phyloP scores from a whole-genome alignment of 148 eudicot species.

The Spergularia marina region DNA sequence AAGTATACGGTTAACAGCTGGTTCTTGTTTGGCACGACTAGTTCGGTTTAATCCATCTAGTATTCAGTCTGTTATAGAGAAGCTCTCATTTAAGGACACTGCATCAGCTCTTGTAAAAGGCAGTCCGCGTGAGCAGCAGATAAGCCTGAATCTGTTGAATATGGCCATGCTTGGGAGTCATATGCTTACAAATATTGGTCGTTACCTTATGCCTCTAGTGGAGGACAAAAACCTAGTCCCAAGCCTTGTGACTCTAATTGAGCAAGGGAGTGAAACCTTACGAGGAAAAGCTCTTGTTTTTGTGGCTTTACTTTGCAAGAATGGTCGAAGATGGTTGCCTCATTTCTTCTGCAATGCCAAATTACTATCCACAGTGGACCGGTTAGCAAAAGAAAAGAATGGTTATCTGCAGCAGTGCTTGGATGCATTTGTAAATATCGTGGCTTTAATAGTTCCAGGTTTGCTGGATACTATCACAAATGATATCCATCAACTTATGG shows the following conservation, averaged over 20 bases:
- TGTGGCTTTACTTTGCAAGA: slow-evolving; percentile 83
- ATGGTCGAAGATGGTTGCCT: slow-evolving; percentile 75
- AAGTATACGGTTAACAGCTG: slow-evolving; percentile 81
- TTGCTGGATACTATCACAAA: slow-evolving; percentile 69
- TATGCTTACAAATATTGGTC: slow-evolving; percentile 60
- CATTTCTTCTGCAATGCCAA: slow-evolving; percentile 82
- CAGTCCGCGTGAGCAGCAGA: slow-evolving; percentile 90
- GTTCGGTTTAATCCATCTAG: slow-evolving; percentile 69
- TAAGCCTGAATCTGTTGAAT: slow-evolving; percentile 81
- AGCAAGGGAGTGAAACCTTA: slow-evolving; percentile 88
- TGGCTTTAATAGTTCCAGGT: slow-evolving; percentile 69
- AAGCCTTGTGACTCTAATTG: slow-evolving; percentile 71
- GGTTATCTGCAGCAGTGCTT: slow-evolving; percentile 73
- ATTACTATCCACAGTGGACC: slow-evolving; percentile 79
- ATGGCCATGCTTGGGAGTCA: slow-evolving; percentile 77
- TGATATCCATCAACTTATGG: slow-evolving; percentile 81
- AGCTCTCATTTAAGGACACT: slow-evolving; percentile 70
- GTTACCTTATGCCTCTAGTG: slow-evolving; percentile 58
- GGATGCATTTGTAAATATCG: slow-evolving; percentile 59
- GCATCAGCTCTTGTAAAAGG: slow-evolving; percentile 76
- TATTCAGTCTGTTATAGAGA: slow-evolving; percentile 71
- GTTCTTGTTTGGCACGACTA: slow-evolving; percentile 88
- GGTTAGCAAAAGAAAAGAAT: slow-evolving; percentile 81
- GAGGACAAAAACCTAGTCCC: slow-evolving; percentile 89
- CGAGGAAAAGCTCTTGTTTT: slow-evolving; percentile 88